phyloP scores from a whole-genome alignment of 148 eudicot species.

The Amaranthus palmeri region DNA sequence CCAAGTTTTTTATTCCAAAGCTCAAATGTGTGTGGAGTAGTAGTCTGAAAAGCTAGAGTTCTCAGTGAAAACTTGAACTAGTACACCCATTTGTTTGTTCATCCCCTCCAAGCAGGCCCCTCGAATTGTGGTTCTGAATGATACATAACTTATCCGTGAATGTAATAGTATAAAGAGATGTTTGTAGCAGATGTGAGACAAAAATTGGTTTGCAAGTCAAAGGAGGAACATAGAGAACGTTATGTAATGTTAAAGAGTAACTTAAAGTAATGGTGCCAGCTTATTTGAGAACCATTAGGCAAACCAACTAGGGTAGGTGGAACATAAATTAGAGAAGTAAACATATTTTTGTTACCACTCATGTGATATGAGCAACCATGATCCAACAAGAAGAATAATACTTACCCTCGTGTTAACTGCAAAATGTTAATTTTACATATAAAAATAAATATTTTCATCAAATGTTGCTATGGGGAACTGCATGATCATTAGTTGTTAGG shows the following conservation, averaged over 20 bases:
- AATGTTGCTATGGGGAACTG: neutral
- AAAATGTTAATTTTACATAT: neutral
- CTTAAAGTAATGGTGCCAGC: neutral
- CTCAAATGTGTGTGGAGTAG: neutral
- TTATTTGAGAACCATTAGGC: neutral
- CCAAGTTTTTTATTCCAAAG: neutral
- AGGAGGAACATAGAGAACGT: neutral
- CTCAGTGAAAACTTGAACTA: neutral
- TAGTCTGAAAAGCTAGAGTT: neutral
- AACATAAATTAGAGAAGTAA: neutral
- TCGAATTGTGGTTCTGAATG: neutral
- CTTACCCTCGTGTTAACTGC: neutral
- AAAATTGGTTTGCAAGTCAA: neutral
- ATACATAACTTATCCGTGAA: neutral
- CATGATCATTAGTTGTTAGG: neutral
- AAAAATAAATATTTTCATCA: neutral
- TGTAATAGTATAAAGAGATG: neutral
- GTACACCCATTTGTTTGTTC: slow-evolving; percentile 2
- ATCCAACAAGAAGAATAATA: neutral
- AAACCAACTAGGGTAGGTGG: neutral
- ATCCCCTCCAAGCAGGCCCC: slow-evolving; percentile 5
- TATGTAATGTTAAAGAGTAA: neutral
- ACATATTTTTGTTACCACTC: neutral
- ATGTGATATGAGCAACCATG: neutral
- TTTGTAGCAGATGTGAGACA: neutral